A percentile compares a stretch with the other conserved stretches of the same genome.
Evolutionary conservation across 1,284 basidiomycete genomes (phyloP).

Genomic region (Xerocomus minutiporus): DNA sequence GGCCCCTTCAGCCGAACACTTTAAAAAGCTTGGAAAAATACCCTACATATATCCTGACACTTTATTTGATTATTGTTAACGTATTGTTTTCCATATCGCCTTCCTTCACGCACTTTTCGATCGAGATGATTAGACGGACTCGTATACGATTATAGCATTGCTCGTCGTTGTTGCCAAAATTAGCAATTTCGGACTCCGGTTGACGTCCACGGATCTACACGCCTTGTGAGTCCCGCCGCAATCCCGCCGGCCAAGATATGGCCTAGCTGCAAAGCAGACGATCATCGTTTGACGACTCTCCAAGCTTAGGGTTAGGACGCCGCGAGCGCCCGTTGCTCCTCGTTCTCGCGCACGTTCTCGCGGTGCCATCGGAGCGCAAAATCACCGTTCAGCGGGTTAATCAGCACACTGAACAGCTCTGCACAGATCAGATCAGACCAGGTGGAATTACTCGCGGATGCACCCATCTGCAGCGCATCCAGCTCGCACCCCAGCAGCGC

Average conservation of each 20-base stretch:
- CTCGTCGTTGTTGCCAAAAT: no score
- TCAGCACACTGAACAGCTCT: conserved; percentile 80
- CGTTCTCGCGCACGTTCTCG: conserved; percentile 68
- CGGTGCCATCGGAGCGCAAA: conserved; percentile 79
- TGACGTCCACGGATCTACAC: no score
- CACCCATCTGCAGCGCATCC: conserved; percentile 65
- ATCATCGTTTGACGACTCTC: no score
- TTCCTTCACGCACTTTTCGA: not conserved
- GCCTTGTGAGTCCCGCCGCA: no score
- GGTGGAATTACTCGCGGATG: conserved; percentile 16
- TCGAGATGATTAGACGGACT: not conserved
- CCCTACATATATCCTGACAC: not conserved
- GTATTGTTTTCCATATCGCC: not conserved
- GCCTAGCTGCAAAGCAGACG: no score
- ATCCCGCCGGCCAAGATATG: no score
- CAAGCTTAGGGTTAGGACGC: conserved; percentile 29
- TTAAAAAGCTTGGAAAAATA: no score
- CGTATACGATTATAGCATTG: no score
- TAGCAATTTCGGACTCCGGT: no score
- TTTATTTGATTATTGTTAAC: not conserved
- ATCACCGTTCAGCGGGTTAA: conserved; percentile 62
- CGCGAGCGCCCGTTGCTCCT: conserved; percentile 57
- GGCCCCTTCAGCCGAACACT: no score
- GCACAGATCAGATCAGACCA: not conserved
- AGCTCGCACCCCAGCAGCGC: conserved; percentile 53